Evolutionary conservation across 1,139 yeast genomes (phyloP).

Genomic region (Chernovozyma sophiae-reginae): DNA sequence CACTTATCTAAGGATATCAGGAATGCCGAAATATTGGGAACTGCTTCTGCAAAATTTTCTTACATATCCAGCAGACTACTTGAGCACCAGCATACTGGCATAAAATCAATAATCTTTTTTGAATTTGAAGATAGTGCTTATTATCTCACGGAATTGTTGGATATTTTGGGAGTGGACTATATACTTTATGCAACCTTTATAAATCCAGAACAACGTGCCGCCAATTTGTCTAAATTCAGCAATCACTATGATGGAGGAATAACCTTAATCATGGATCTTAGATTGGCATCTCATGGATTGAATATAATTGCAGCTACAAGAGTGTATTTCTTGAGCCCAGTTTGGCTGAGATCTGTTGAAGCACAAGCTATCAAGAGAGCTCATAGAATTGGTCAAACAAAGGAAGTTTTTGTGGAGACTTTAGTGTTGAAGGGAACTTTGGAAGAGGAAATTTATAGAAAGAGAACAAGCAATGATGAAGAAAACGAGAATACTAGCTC

Average conservation of each 20-base stretch:
- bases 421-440: constrained; percentile 56
- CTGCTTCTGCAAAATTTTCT: constrained; percentile 59
- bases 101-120: constrained; percentile 61
- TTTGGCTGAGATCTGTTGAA: constrained; percentile 65
- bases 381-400: constrained; percentile 64
- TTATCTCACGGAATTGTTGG: constrained; percentile 61
- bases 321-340: constrained; percentile 65
- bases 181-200: constrained; percentile 62
- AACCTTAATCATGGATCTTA: constrained; percentile 60
- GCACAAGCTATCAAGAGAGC: constrained; percentile 75
- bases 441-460: constrained; percentile 61
- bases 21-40: constrained; percentile 45
- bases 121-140: constrained; percentile 72
- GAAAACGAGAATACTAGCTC: not conserved
- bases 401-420: constrained; percentile 57
- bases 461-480: constrained; percentile 18
- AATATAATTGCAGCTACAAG: constrained; percentile 65
- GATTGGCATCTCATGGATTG: constrained; percentile 66
- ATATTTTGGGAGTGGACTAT: constrained; percentile 55
- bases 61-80: constrained; percentile 52
- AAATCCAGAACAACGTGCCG: constrained; percentile 46
- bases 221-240: constrained; percentile 50
- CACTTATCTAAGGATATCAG: constrained; percentile 13
- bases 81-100: constrained; percentile 42
- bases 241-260: constrained; percentile 42